Base-by-base conservation (phyloP, 257 asterid species). In the Anisodus acutangulus region DNA sequence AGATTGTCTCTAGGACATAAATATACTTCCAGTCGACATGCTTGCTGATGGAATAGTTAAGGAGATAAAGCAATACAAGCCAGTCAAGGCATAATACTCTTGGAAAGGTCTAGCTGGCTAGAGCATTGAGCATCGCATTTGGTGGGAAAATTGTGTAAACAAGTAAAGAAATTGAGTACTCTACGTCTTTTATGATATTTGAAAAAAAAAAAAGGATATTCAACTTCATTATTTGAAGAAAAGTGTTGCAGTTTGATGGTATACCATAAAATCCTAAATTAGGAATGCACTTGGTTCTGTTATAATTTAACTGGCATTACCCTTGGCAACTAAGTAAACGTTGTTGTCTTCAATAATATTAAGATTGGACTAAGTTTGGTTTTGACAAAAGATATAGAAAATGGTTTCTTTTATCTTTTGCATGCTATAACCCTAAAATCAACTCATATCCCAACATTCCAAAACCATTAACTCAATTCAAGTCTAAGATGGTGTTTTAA, bases 1-100 rank as follows among this genome's bases (percentile, higher is more conserved):
- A 22, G 26, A 22, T 22, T 22, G 26, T 22, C 26, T 22, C 26
- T 22, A 22, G 26, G 26, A 22, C 26, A 22, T 22, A 22, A 22
- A 22, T 22, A 22, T 22, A 22, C 26, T 22, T 22, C 26, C 26
- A 22, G 92, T 85, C 64, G 83, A 85, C 54, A 66, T 93, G 41
- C 98, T 95, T 80, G 85, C 96, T 2, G 93, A 94, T 83, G 98
- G 96, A 37, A 90, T 95, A 45, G 91, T 93, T 86, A 89, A 89
- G 83, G 98, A 94, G 94, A 89, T 94, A 85, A 92, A 90, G 93
- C 95, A 93, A 88, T 87, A 89, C 89, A 90, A 90, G 87, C 86
- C 85, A 64, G 91, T 86, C 11, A 85, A 88, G 86, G 90, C 93
- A 74, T 90, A 85, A 84, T 26, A 53, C 37, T 43, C 16, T 68